Conservation (phyloP, 176 grass and related monocot species). For the Juncus effusus region DNA sequence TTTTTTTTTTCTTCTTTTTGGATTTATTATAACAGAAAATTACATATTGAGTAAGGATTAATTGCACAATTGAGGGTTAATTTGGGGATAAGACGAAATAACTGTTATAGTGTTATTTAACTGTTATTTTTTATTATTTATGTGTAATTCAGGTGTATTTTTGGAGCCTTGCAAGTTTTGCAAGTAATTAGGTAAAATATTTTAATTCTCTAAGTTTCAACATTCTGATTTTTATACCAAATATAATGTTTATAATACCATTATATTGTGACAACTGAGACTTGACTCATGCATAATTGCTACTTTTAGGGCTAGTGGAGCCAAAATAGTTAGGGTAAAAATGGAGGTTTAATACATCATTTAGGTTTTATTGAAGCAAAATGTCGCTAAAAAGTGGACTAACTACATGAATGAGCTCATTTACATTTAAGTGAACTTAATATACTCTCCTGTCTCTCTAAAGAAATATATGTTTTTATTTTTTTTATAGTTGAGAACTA, state of each 20-base stretch:
- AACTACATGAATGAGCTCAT: background rate
- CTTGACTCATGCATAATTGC: background rate
- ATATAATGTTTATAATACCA: background rate
- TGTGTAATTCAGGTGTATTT: background rate
- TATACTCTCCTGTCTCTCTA: conserved; percentile 5
- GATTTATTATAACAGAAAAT: no score
- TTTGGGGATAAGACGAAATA: no score
- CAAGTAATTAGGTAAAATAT: no score
- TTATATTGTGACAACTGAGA: background rate
- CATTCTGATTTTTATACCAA: no score
- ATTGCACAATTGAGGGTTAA: no score
- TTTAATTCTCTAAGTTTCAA: no score
- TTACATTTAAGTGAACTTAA: background rate
- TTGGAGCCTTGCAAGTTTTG: no score
- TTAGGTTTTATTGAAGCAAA: background rate
- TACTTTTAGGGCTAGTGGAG: background rate
- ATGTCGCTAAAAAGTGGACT: background rate
- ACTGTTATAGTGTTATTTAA: no score
- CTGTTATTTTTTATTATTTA: conserved; percentile 42
- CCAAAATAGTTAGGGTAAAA: background rate
- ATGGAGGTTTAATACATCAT: background rate
- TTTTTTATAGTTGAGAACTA: conserved; percentile 51
- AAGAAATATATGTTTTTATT: no score
- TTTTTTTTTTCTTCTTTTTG: no score
- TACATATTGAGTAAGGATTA: no score